These are phyloP conservation scores for Daldinia caldariorum DNA, from an alignment of 495 filamentous ascomycete genomes.

Conservation along the genomic window DNA sequence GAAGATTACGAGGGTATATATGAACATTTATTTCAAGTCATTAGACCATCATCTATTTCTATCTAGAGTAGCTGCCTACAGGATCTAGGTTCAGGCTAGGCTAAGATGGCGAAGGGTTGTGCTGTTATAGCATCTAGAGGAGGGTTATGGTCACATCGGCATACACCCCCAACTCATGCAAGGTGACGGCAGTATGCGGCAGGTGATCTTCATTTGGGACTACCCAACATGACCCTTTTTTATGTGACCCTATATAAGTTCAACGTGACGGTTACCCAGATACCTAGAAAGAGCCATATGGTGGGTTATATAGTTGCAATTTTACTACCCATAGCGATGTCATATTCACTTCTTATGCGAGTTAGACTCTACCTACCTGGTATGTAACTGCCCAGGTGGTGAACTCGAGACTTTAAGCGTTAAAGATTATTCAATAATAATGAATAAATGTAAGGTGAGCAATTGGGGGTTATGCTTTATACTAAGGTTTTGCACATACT, in stretches of 20 bases:
- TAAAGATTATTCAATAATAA: background rate
- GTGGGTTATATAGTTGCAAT: background rate
- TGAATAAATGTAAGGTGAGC: background rate
- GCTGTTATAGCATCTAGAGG: background rate
- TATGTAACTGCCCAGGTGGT: background rate
- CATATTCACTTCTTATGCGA: background rate
- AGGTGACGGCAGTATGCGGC: slow-evolving; percentile 27
- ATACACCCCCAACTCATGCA: slow-evolving; percentile 25
- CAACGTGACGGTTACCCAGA: slow-evolving; percentile 21
- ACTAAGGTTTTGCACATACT: background rate
- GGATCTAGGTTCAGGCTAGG: slow-evolving; percentile 1
- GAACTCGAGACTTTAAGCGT: background rate
- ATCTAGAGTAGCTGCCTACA: slow-evolving; percentile 7
- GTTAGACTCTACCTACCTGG: background rate
- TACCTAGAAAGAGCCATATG: background rate
- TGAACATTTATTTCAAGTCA: slow-evolving; percentile 13
- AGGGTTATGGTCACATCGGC: slow-evolving; percentile 33
- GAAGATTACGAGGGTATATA: slow-evolving; percentile 8
- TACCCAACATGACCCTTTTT: slow-evolving; percentile 12
- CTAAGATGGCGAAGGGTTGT: slow-evolving; percentile 13
- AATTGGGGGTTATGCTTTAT: background rate
- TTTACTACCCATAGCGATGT: background rate
- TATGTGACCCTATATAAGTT: slow-evolving; percentile 11
- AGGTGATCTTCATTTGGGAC: slow-evolving; percentile 30
- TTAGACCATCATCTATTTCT: slow-evolving; percentile 11